Base-by-base conservation (phyloP, 2,329 filamentous ascomycete species). In the Fusarium chuoi region DNA sequence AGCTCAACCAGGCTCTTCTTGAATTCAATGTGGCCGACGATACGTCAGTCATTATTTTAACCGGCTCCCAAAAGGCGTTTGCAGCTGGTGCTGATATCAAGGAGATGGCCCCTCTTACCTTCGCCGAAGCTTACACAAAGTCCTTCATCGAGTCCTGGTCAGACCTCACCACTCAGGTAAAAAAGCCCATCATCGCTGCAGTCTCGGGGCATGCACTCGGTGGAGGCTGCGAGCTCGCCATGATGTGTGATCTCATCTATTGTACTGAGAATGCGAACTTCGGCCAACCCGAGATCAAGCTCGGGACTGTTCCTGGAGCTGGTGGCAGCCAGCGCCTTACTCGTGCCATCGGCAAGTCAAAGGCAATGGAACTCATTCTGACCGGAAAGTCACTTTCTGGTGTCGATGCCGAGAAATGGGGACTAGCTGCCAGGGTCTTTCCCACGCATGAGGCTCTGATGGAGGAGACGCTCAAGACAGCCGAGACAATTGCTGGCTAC, bases 101-200 rank as follows among this genome's bases (percentile, higher is more conserved):
- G 84, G 96, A 99, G 85, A 99, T 99, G 96, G 93, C 94, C 36
- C 92, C 94, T 69, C 90, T 98, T 44, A 95, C 92, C 62, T 99
- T 99, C 85, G 90, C 93, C 72, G 87, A 92, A 74, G 96, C 96
- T 44, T 98, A 98, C 86, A 93, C 90, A 54, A 90, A 87, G 76
- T 94, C 97, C 81, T 99, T 99, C 83, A 98, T 99, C 83, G 95
- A 98, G 82, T 91, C 91, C 15, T 99, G 96, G 96, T 98, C 95
- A 11, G 88, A 93, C 72, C 89, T 98, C 52, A 93, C 94, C 33
- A 94, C 92, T 26, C 87, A 90, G 71, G 88, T 98, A 82, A 97
- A 97, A 85, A 98, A 97, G 83, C 96, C 96, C 61, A 91, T 98
- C 79, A 95, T 99, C 75, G 94, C 94, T 20, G 96, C 96, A 30